Evolutionary conservation across 441 rosid genomes (phyloP).

Genomic region (Sinapis alba): DNA sequence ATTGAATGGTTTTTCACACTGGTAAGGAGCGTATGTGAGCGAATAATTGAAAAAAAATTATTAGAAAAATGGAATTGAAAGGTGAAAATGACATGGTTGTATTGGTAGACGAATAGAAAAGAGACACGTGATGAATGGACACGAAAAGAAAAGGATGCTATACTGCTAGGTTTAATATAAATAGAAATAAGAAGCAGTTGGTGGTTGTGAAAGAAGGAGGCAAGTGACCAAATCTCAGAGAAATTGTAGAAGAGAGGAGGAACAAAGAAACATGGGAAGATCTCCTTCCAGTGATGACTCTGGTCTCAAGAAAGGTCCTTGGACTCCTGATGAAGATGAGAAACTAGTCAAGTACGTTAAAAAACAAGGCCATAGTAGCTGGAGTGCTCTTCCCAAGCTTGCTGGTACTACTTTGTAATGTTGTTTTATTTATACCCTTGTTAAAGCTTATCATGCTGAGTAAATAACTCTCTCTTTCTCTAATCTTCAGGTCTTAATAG

Average conservation of each 20-base stretch:
- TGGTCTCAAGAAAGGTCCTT: conserved; percentile 75
- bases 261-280: conserved; percentile 48
- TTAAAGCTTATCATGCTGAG: no score
- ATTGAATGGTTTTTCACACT: conserved; percentile 21
- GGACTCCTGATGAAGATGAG: conserved; percentile 73
- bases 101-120: conserved; percentile 34
- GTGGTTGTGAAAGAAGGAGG: conserved; percentile 57
- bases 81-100: conserved; percentile 42
- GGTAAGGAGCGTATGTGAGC: conserved; percentile 29
- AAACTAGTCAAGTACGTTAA: conserved; percentile 55
- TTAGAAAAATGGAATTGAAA: conserved; percentile 27
- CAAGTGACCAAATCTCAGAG: conserved; percentile 42
- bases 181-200: conserved; percentile 46
- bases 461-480: no score
- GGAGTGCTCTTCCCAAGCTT: conserved; percentile 77
- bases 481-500: conserved; percentile 72
- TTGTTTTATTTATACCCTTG: no score
- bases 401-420: conserved; percentile 47
- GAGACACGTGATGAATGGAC: conserved; percentile 37
- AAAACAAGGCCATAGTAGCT: conserved; percentile 69
- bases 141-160: conserved; percentile 24
- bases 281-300: conserved; percentile 63
- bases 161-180: conserved; percentile 48
- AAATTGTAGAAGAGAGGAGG: conserved; percentile 12
- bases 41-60: conserved; percentile 17